Evolutionary conservation across 2,329 filamentous ascomycete species (phyloP).

Genomic region (Penicillium sp.): DNA sequence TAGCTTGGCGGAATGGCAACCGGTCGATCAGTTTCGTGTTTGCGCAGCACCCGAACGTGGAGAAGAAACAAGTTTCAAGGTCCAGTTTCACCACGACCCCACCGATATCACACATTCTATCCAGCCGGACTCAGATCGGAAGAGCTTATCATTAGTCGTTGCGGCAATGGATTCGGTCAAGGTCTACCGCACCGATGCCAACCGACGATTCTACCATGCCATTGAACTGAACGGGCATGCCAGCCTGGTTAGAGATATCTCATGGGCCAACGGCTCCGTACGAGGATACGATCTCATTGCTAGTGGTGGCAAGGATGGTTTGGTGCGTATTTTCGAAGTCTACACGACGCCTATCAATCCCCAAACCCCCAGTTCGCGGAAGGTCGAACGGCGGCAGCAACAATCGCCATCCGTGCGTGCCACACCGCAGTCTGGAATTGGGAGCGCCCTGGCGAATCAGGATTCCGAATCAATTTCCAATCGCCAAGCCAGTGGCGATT

Average conservation of each 20-base stretch:
- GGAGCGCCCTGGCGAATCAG: conserved; percentile 41
- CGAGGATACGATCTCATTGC: conserved; percentile 87
- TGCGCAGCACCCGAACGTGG: conserved; percentile 70
- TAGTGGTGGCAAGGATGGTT: conserved; percentile 89
- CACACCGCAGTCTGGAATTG: conserved; percentile 43
- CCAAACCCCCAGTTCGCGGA: conserved; percentile 28
- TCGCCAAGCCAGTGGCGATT: conserved; percentile 35
- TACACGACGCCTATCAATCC: conserved; percentile 37
- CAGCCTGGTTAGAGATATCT: conserved; percentile 79
- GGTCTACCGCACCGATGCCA: conserved; percentile 74
- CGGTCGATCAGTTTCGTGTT: conserved; percentile 74
- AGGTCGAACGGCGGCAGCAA: conserved; percentile 24
- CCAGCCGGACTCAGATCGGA: conserved; percentile 75
- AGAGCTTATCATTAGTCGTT: conserved; percentile 78
- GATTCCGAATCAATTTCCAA: conserved; percentile 30
- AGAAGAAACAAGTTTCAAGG: conserved; percentile 82
- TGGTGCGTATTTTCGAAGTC: conserved; percentile 78
- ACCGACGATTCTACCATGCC: conserved; percentile 81
- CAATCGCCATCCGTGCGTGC: conserved; percentile 32
- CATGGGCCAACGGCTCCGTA: conserved; percentile 91
- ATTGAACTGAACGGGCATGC: conserved; percentile 72
- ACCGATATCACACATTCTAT: conserved; percentile 70
- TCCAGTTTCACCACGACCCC: conserved; percentile 85
- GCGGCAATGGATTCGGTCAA: conserved; percentile 81
- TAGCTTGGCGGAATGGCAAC: conserved; percentile 72